Evolutionary conservation across 305 asterid genomes (phyloP).

Genomic region (Rubia peregrina): DNA sequence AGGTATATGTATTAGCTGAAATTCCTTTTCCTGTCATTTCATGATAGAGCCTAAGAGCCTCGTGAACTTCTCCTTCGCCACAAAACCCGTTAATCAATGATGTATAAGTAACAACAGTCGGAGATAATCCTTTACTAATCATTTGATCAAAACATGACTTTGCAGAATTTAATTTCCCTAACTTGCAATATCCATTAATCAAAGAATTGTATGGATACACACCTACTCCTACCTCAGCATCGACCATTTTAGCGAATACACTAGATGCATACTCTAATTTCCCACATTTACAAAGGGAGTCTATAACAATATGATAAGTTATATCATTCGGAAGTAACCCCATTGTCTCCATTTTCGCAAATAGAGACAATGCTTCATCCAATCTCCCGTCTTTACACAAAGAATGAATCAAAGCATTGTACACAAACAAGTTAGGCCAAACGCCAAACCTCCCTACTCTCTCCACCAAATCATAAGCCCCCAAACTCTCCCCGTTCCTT

Average conservation of each 20-base stretch:
- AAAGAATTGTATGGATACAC: constrained; percentile 64
- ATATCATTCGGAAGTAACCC: constrained; percentile 52
- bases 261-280: constrained; percentile 42
- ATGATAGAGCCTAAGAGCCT: constrained; percentile 60
- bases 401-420: constrained; percentile 57
- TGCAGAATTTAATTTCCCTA: constrained; percentile 49
- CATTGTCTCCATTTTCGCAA: constrained; percentile 45
- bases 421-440: constrained; percentile 62
- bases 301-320: constrained; percentile 52
- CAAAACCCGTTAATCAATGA: constrained; percentile 76
- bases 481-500: constrained; percentile 40
- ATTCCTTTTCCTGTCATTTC: constrained; percentile 78
- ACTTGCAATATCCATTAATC: constrained; percentile 64
- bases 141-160: constrained; percentile 41
- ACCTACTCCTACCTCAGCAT: constrained; percentile 40
- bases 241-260: constrained; percentile 42
- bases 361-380: constrained; percentile 49
- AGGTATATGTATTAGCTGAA: constrained; percentile 59
- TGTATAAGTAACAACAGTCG: constrained; percentile 76
- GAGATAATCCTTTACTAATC: constrained; percentile 47
- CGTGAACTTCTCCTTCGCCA: constrained; percentile 46
- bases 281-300: constrained; percentile 60
- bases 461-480: constrained; percentile 53
- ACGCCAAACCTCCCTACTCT: constrained; percentile 44
- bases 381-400: constrained; percentile 53